Base-by-base conservation (phyloP, 139 green algal genomes). In the Diplosphaera chodatii region DNA sequence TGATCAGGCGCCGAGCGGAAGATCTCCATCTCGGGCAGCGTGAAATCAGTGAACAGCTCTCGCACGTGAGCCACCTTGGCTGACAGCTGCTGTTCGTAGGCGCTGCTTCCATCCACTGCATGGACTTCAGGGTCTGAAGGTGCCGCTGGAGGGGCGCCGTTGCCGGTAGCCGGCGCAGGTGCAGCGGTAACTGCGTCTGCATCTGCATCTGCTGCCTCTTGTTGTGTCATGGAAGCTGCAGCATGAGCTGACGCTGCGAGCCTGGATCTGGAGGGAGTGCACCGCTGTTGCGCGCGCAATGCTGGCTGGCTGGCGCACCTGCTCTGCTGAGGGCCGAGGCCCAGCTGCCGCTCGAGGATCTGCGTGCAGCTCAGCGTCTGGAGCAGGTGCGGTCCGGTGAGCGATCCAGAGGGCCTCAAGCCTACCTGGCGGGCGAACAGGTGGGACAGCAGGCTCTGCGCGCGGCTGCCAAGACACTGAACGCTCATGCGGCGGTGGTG, bases 61-160 rank as follows among this genome's bases (percentile, higher is more conserved):
- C 65, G 63, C 13, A 91, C 66, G 1, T 73, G 71, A 40, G 63
- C 32, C 3, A 84, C 40, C 71, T 93, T 93, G 23, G 41, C 74
- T 28, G 73, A 70, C 28, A 93, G 78, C 73, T 91, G 88, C 30
- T 77, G 41, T 8, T 80, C 84, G 73, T 93, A 93, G 21, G 6
- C 37, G 37, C 10, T 48, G 37, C 37, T 48, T 6, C 37, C 10
- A 10, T 48, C 37, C 10, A n/a, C n/a, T n/a, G n/a, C n/a, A n/a
- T n/a, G n/a, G n/a, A n/a, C n/a, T n/a, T n/a, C n/a, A n/a, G n/a
- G n/a, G n/a, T n/a, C n/a, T n/a, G n/a, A n/a, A n/a, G n/a, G n/a
- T n/a, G n/a, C n/a, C n/a, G n/a, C n/a, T n/a, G n/a, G n/a, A n/a
- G n/a, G n/a, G n/a, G n/a, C n/a, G n/a, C n/a, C n/a, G n/a, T n/a